Base-by-base conservation (phyloP, 495 filamentous ascomycete genomes). In the Corynascus novoguineensis region DNA sequence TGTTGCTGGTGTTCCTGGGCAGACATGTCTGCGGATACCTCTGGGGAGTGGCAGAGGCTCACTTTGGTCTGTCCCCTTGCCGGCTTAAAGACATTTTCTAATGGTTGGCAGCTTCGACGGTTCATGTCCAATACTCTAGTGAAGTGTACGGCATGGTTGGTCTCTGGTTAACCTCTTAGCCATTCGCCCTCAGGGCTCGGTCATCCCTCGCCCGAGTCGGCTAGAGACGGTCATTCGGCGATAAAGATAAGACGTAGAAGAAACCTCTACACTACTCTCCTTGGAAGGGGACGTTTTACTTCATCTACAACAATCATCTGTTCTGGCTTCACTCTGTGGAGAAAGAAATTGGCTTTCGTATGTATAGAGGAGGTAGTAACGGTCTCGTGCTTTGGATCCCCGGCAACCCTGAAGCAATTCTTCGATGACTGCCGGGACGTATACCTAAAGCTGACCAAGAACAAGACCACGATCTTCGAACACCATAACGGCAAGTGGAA, bases 241-340 rank as follows among this genome's bases (percentile, higher is more conserved):
- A 19, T 12, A 58, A 52, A 37, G 32, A 52, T 47, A 32, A 53
- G 24, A 53, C 9, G 56, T 51, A 62, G 56, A 71, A 67, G 64
- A 71, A 69, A 60, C 62, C 59, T 55, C 42, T 71, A n/a, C 62
- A 52, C 40, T 67, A 63, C 60, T 66, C 58, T 31, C 66, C 58
- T 61, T 68, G 22, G 68, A 59, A 66, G 58, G 50, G 64, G 48
- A 65, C 58, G 29, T 68, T 68, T 34, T 56, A 38, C 55, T 68
- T 69, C 31, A 63, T 37, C 51, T 68, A 66, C 57, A 69, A 66
- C 29, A 58, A 59, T 34, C 45, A 64, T 60, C 47, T 68, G 21
- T 56, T 65, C 46, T 58, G 55, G 50, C 60, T 65, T 59, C 48
- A 63, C 56, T 68, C 50, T 45, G 27, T 32, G 31, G 27, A 61